Evolutionary conservation across 805 yeast genomes (phyloP).

Genomic region (Nakazawaea ambrosiae): DNA sequence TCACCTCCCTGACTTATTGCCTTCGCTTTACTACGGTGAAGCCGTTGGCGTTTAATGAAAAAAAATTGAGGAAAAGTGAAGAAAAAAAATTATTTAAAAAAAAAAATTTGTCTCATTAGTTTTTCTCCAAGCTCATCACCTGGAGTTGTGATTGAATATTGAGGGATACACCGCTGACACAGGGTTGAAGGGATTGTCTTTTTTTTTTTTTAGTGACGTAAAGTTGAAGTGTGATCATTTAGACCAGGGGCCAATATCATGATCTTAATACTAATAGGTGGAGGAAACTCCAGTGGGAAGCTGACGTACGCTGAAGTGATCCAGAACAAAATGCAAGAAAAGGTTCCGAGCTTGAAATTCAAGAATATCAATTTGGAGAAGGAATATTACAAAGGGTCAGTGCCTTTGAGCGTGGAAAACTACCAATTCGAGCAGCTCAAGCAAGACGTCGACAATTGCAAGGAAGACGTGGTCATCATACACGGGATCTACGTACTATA

Average conservation of each 20-base stretch:
- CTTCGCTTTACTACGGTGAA: too few relatives aligned
- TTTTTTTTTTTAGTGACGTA: too few relatives aligned
- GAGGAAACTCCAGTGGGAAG: slow-evolving; percentile 30
- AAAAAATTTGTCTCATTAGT: not conserved
- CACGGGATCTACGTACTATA: slow-evolving; percentile 80
- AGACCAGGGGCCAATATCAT: not conserved
- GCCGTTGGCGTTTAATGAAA: too few relatives aligned
- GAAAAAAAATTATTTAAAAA: slow-evolving; percentile 13
- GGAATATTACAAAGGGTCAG: slow-evolving; percentile 9
- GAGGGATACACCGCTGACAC: too few relatives aligned
- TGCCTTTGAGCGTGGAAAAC: slow-evolving; percentile 38
- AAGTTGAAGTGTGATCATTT: not conserved
- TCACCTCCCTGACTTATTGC: too few relatives aligned
- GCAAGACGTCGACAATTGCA: slow-evolving; percentile 7
- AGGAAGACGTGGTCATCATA: slow-evolving; percentile 37
- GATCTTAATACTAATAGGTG: slow-evolving; percentile 20
- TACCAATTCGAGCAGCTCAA: slow-evolving; percentile 18
- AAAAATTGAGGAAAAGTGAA: too few relatives aligned
- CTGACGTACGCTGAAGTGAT: slow-evolving; percentile 18
- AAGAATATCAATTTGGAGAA: slow-evolving; percentile 19
- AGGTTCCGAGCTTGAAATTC: slow-evolving; percentile 15
- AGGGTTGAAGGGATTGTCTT: too few relatives aligned
- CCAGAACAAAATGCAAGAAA: slow-evolving; percentile 18
- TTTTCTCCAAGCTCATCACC: too few relatives aligned
- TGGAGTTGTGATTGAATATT: too few relatives aligned